phyloP scores from a whole-genome alignment of 2,329 filamentous ascomycete species.

The Arachnomyces sp. region DNA sequence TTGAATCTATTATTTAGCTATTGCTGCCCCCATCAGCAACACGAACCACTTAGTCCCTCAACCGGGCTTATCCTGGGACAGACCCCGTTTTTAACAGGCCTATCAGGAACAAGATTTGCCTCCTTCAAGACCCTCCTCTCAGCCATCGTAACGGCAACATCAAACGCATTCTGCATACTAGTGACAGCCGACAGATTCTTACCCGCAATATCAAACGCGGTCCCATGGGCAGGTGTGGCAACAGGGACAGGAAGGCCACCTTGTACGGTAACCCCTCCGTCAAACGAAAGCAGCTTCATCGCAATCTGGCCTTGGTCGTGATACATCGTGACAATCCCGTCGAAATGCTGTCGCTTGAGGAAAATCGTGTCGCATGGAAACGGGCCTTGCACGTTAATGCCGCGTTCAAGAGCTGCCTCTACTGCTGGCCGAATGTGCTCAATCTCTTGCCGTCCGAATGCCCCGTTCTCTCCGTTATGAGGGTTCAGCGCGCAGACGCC shows the following conservation, averaged over 20 bases:
- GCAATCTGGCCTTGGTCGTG: constrained; percentile 32
- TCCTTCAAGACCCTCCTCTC: no score
- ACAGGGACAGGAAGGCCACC: constrained; percentile 25
- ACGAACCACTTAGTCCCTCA: no score
- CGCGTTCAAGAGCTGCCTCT: no score
- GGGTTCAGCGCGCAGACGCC: no score
- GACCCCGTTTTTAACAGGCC: no score
- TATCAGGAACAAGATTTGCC: no score
- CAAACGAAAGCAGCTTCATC: constrained; percentile 28
- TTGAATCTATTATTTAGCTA: no score
- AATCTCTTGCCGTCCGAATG: no score
- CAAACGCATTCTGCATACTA: constrained; percentile 28
- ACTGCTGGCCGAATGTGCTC: no score
- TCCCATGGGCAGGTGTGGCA: constrained; percentile 25
- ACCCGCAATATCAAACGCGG: constrained; percentile 25
- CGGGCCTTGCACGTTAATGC: constrained; percentile 24
- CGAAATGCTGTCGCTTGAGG: constrained; percentile 23
- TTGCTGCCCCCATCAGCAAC: no score
- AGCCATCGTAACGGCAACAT: constrained; percentile 24
- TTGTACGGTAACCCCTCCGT: constrained; percentile 29
- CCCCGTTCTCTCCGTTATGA: no score
- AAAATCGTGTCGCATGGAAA: constrained; percentile 32
- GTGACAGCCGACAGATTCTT: constrained; percentile 22
- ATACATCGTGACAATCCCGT: constrained; percentile 32
- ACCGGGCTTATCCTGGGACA: no score